These are phyloP conservation scores for Ophiostoma australiae DNA, from an alignment of 2,329 filamentous ascomycete species.

Conservation along the genomic window DNA sequence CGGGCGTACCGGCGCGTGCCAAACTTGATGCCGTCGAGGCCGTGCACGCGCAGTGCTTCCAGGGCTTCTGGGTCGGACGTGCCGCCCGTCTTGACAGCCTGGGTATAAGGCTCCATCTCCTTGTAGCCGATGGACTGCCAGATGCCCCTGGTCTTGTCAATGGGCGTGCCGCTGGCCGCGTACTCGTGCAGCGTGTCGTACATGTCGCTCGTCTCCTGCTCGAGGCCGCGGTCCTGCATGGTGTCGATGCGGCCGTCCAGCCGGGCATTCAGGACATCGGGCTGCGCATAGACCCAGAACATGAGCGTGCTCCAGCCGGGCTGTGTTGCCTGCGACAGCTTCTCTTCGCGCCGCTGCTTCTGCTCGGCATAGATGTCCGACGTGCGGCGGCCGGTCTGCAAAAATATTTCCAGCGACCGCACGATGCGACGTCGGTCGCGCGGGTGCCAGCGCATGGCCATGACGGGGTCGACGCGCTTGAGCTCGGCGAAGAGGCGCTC, in stretches of 20 bases:
- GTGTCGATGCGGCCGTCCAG: slow-evolving; percentile 74
- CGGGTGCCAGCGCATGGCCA: slow-evolving; percentile 91
- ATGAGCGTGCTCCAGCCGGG: slow-evolving; percentile 57
- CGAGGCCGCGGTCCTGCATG: slow-evolving; percentile 63
- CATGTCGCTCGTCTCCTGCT: slow-evolving; percentile 47
- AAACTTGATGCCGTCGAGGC: slow-evolving; percentile 70
- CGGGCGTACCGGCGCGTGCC: slow-evolving; percentile 85
- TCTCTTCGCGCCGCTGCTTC: slow-evolving; percentile 32
- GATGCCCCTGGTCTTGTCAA: slow-evolving; percentile 77
- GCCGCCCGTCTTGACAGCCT: neutral
- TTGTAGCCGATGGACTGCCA: slow-evolving; percentile 98
- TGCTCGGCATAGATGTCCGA: slow-evolving; percentile 87
- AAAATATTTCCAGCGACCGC: slow-evolving; percentile 82
- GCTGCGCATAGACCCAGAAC: slow-evolving; percentile 81
- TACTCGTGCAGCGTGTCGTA: slow-evolving; percentile 38
- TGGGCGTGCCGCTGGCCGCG: slow-evolving; percentile 42
- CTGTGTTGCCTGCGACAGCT: slow-evolving; percentile 21
- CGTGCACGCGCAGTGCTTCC: slow-evolving; percentile 51
- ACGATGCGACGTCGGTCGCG: slow-evolving; percentile 87
- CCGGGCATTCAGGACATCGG: slow-evolving; percentile 61
- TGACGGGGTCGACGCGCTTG: slow-evolving; percentile 75
- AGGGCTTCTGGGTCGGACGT: slow-evolving; percentile 33
- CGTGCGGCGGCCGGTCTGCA: slow-evolving; percentile 73
- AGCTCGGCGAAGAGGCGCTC: slow-evolving; percentile 69
- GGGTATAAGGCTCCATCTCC: slow-evolving; percentile 72